Percentiles rank a stretch among this genome's conserved stretches.
phyloP scores from a whole-genome alignment of 2,329 filamentous ascomycete species.

The Colletotrichum truncatum region DNA sequence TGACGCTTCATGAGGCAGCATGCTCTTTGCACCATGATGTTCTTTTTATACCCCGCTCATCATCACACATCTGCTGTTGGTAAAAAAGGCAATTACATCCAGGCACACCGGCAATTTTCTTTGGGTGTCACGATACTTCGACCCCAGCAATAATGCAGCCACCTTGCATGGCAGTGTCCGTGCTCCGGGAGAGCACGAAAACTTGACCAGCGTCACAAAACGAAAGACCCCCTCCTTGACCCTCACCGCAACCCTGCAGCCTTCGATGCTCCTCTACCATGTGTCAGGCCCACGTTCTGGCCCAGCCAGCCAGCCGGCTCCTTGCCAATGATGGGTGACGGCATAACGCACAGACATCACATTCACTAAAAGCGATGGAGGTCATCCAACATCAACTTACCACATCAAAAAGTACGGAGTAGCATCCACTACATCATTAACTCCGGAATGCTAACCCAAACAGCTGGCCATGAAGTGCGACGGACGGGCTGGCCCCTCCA shows the following conservation, averaged over 20 bases:
- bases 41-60: no score
- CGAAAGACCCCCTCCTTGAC: background rate
- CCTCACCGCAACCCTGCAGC: slow-evolving; percentile 17
- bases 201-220: background rate
- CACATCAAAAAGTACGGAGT: background rate
- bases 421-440: slow-evolving; percentile 6
- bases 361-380: background rate
- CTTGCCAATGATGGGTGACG: background rate
- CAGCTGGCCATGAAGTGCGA: background rate
- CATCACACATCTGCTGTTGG: background rate
- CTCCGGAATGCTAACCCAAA: background rate
- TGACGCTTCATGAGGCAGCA: background rate
- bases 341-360: slow-evolving; percentile 24
- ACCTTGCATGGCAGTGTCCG: background rate
- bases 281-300: slow-evolving; percentile 17
- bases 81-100: background rate
- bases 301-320: slow-evolving; percentile 5
- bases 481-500: background rate
- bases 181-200: background rate
- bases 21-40: no score
- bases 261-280: slow-evolving; percentile 18
- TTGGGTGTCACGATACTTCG: background rate
- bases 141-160: background rate
- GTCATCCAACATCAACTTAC: slow-evolving; percentile 9
- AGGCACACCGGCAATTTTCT: background rate